A percentile compares a stretch with the other conserved stretches of the same genome.
Evolutionary conservation across 1,284 basidiomycete species (phyloP).

Genomic region (Boletus semigastroideus): DNA sequence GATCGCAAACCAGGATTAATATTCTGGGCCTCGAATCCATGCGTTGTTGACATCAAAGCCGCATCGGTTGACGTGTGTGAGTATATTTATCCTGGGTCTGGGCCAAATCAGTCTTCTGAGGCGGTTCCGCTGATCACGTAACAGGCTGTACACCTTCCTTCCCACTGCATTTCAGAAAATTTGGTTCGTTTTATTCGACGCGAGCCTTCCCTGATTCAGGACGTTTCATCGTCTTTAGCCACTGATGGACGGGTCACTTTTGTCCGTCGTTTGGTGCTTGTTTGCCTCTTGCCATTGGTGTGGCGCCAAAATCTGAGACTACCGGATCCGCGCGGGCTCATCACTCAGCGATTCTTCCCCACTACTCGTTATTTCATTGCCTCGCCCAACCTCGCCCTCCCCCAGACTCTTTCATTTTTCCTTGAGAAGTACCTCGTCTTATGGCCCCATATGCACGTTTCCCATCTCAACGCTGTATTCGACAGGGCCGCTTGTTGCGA

Average conservation of each 20-base stretch:
- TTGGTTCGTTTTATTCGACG: slow-evolving; percentile 14
- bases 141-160: slow-evolving; percentile 24
- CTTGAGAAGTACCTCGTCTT: slow-evolving; percentile 15
- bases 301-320: slow-evolving; percentile 20
- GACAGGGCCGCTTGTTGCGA: slow-evolving; percentile 35
- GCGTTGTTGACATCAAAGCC: too few species aligned
- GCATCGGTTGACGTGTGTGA: too few species aligned
- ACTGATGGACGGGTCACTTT: slow-evolving; percentile 16
- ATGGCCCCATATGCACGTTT: slow-evolving; percentile 15
- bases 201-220: slow-evolving; percentile 20
- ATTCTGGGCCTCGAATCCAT: too few species aligned
- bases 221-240: slow-evolving; percentile 15
- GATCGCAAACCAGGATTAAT: too few species aligned
- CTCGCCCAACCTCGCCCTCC: slow-evolving; percentile 7
- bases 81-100: not conserved
- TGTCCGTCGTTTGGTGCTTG: slow-evolving; percentile 10
- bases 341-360: slow-evolving; percentile 28
- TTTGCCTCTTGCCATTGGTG: slow-evolving; percentile 15
- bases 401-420: slow-evolving; percentile 13
- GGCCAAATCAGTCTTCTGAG: slow-evolving; percentile 18
- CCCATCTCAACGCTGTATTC: slow-evolving; percentile 26
- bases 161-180: slow-evolving; percentile 22
- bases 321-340: slow-evolving; percentile 28
- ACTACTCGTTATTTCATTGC: slow-evolving; percentile 4
- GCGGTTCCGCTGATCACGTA: slow-evolving; percentile 33